A percentile compares a stretch with the other conserved stretches of the same genome.
phyloP scores from a whole-genome alignment of 2,329 filamentous ascomycete genomes.

The Penicillium sp. region DNA sequence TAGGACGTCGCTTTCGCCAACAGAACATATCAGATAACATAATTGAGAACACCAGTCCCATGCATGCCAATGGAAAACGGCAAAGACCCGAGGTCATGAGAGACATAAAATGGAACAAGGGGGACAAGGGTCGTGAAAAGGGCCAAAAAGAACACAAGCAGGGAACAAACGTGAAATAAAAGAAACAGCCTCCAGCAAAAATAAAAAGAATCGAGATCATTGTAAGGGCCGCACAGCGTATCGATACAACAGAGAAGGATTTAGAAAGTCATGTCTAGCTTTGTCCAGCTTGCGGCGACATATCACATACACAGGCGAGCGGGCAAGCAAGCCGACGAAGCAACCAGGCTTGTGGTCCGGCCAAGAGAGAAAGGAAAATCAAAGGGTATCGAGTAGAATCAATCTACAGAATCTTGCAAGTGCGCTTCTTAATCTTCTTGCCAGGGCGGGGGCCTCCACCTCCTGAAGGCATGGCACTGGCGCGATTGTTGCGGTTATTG shows the following conservation, averaged over 20 bases:
- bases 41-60: slow-evolving; percentile 39
- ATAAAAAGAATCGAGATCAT: slow-evolving; percentile 12
- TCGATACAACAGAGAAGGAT: slow-evolving; percentile 15
- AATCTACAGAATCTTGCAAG: slow-evolving; percentile 72
- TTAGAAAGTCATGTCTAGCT: slow-evolving; percentile 27
- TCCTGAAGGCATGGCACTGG: slow-evolving; percentile 34
- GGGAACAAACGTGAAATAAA: slow-evolving; percentile 17
- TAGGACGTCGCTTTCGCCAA: slow-evolving; percentile 32
- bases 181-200: slow-evolving; percentile 27
- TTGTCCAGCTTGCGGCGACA: slow-evolving; percentile 25
- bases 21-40: slow-evolving; percentile 28
- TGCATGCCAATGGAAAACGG: slow-evolving; percentile 37
- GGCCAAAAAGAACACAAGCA: slow-evolving; percentile 8
- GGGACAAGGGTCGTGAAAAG: slow-evolving; percentile 21
- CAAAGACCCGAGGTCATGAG: slow-evolving; percentile 34
- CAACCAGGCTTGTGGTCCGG: slow-evolving; percentile 38
- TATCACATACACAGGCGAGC: slow-evolving; percentile 24
- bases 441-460: slow-evolving; percentile 37
- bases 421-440: slow-evolving; percentile 79
- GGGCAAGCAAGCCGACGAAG: slow-evolving; percentile 31
- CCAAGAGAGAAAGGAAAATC: slow-evolving; percentile 18
- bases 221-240: slow-evolving; percentile 24
- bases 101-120: slow-evolving; percentile 29
- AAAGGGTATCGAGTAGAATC: slow-evolving; percentile 12
- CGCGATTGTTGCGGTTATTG: slow-evolving; percentile 19